A percentile compares a stretch with the other conserved stretches of the same genome.
phyloP scores from a whole-genome alignment of 2,329 filamentous ascomycete species.

The Penicillium sp. region DNA sequence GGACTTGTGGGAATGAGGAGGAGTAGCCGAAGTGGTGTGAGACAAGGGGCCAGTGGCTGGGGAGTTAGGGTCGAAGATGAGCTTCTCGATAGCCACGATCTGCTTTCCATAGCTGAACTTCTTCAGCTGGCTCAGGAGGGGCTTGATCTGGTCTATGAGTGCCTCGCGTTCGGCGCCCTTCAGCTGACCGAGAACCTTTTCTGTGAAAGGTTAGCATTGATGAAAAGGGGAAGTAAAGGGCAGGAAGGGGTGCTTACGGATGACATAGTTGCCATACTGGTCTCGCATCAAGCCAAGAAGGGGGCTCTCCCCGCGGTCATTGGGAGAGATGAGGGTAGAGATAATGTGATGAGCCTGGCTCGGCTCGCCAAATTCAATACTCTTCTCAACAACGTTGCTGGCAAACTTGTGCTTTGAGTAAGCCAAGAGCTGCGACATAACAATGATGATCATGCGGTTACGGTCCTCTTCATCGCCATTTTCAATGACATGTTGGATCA shows the following conservation, averaged over 20 bases:
- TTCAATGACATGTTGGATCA: constrained; percentile 86
- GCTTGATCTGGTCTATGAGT: constrained; percentile 65
- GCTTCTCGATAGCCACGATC: constrained; percentile 62
- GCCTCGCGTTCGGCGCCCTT: constrained; percentile 59
- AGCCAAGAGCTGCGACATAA: constrained; percentile 68
- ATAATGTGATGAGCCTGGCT: constrained; percentile 71
- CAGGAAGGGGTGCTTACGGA: constrained; percentile 68
- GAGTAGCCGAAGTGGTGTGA: constrained; percentile 37
- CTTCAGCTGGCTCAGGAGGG: constrained; percentile 62
- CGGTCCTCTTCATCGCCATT: constrained; percentile 74
- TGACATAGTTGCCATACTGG: constrained; percentile 92
- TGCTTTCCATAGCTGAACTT: constrained; percentile 67
- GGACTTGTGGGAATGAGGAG: constrained; percentile 42
- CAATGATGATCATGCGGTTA: constrained; percentile 68
- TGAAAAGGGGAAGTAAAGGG: not conserved
- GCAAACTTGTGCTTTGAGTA: constrained; percentile 95
- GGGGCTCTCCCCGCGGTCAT: constrained; percentile 67
- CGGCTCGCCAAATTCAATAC: constrained; percentile 69
- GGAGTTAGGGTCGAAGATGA: constrained; percentile 45
- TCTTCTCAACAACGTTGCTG: constrained; percentile 96
- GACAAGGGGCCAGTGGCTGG: constrained; percentile 25
- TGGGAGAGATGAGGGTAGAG: constrained; percentile 58
- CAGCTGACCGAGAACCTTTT: constrained; percentile 72
- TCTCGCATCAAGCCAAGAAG: constrained; percentile 81
- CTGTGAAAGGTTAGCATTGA: constrained; percentile 49